Base-by-base conservation (phyloP, 2,329 filamentous ascomycete genomes). In the Clarireedia paspali region DNA sequence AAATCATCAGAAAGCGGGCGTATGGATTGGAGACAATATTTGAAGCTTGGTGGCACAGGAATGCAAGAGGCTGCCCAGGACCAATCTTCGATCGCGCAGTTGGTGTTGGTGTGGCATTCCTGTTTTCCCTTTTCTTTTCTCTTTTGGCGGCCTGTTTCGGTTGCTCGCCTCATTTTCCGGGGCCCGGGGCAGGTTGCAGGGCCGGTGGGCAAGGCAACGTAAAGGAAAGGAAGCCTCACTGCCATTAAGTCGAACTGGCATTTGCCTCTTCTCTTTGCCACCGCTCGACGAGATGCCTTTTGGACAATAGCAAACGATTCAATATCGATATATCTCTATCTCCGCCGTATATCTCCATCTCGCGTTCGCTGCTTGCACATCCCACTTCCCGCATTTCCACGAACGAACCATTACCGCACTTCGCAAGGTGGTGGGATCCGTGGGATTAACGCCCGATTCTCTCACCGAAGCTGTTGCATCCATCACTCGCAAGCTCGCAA, bases 131-230 rank as follows among this genome's bases (percentile, higher is more conserved):
- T 20, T 20, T 20, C 20, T 20, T 20, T 20, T 20, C 20, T 9
- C 12, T 30, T 30, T 30, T 30, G 7, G 27, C 27, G 27, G 10
- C 4, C 39, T 20, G 26, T 30, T 52, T 53, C 51, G 51, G 30
- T 53, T 53, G 51, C 51, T 47, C 52, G 46, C 52, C 52, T 55
- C 52, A 55, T 34, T 50, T 55, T 47, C 23, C 36, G 15, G 4
- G 26, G 39, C 23, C 36, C 10, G 4, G 26, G 39, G 10, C 17
- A 24, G 24, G 5, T 15, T 20, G n/a, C 36, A 40, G 12, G 10
- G 30, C 30, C 10, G 30, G 12, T 9, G 30, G 30, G 10, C 30
- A 12, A 34, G 12, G 20, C 20, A 20, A 20, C 20, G 20, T 20
- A 34, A 34, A 12, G 30, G 30, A 9, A 34, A 12, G 30, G 30